Evolutionary conservation across 2,329 filamentous ascomycete genomes (phyloP), one percentile per base, ranked within the genome.

Genomic region (Simplicillium aogashimaense): DNA sequence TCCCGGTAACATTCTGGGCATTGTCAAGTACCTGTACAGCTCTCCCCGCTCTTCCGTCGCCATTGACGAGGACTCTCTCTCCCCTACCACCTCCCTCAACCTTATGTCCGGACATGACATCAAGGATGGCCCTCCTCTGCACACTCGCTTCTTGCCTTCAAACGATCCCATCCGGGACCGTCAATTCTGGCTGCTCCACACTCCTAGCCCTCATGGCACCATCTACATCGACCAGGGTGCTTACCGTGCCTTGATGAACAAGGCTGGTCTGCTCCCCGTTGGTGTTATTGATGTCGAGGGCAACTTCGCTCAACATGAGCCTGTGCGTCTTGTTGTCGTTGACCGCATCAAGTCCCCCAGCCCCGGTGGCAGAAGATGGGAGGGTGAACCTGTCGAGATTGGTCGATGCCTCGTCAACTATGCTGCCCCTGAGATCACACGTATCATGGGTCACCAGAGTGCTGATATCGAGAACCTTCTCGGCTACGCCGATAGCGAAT

Each of bases 161-260:
- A 69, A 75, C 1, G 79, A 85, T 18, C 89, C 90, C 1, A 92
- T 97, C 44, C 81, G 87, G 42, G 92, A 95, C 58, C 83, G 90
- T 45, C 88, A 92, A 57, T 97, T 98, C 71, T 98, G 92, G 92
- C 81, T 98, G 37, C 73, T 97, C 0, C 87, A 98, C 61, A 92
- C 90, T 9, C 78, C 95, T 10, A 81, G 82, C 17, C 87, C 92
- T 0, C 89, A 94, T 53, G 92, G 92, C 12, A 94, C 83, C 2
- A 58, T 98, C 18, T 97, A 86, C 64, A 94, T 98, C 51, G 92
- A 98, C 65, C 67, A 77, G n/a, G 92, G 92, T 33, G 90, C 90
- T 3, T 81, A 88, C 63, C 69, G 73, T 29, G 92, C 90, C 1
- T 72, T 97, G 3, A 66, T 79, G 13, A 79, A 81, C 55, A 94